phyloP scores from a whole-genome alignment of 2,329 filamentous ascomycete species.

The Harringtonia aguacate region DNA sequence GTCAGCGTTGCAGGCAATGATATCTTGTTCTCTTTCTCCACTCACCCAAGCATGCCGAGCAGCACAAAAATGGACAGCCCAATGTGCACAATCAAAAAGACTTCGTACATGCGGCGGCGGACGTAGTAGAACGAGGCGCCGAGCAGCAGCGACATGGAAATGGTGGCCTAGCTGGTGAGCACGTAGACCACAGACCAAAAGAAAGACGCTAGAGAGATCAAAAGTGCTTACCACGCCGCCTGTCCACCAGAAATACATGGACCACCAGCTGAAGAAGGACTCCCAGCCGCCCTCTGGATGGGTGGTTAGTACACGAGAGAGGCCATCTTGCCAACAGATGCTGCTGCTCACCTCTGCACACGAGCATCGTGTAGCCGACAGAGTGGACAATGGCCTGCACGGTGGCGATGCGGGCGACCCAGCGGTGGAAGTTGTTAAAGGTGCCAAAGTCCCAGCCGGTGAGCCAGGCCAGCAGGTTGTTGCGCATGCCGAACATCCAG shows the following conservation, averaged over 20 bases:
- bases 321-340: too few species aligned
- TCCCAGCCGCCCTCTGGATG: background rate
- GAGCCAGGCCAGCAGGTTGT: slow-evolving; percentile 54
- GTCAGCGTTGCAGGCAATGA: too few species aligned
- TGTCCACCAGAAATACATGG: slow-evolving; percentile 8
- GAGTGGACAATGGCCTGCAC: slow-evolving; percentile 54
- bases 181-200: background rate
- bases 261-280: background rate
- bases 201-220: background rate
- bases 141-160: slow-evolving; percentile 33
- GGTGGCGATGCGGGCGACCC: slow-evolving; percentile 52
- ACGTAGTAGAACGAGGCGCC: slow-evolving; percentile 40
- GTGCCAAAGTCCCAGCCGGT: slow-evolving; percentile 60
- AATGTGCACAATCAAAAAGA: slow-evolving; percentile 34
- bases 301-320: background rate
- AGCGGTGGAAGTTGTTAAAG: slow-evolving; percentile 58
- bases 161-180: slow-evolving; percentile 20
- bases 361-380: slow-evolving; percentile 39
- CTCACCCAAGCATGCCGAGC: slow-evolving; percentile 17
- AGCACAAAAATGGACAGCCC: slow-evolving; percentile 27
- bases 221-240: slow-evolving; percentile 8
- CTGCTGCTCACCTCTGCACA: slow-evolving; percentile 19
- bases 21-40: too few species aligned
- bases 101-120: slow-evolving; percentile 40
- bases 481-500: slow-evolving; percentile 50